Evolutionary conservation across 164 flowering plant species (phyloP).

Genomic region (Aristolochia fimbriata): DNA sequence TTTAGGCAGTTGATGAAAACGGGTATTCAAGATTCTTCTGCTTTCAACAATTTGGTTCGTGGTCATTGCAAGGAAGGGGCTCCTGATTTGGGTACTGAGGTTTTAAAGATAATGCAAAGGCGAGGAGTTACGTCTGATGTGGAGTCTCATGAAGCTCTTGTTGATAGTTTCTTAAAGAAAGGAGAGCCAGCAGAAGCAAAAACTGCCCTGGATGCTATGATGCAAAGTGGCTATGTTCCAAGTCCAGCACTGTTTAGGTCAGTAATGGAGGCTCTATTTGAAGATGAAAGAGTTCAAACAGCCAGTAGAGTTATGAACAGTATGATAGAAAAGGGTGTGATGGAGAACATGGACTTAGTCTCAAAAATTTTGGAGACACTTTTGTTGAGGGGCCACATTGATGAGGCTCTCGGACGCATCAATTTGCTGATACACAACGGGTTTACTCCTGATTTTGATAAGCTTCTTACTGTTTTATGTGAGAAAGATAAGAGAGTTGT

Average conservation of each 20-base stretch:
- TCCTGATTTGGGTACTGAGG: conserved; percentile 62
- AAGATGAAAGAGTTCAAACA: conserved; percentile 76
- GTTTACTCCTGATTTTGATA: conserved; percentile 45
- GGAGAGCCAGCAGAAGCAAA: conserved; percentile 86
- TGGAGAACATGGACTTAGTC: conserved; percentile 76
- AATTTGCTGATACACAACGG: conserved; percentile 50
- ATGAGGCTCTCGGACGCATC: conserved; percentile 85
- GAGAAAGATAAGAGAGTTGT: conserved; percentile 79
- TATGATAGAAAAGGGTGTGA: conserved; percentile 90
- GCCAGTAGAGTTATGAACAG: conserved; percentile 85
- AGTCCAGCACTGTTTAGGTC: conserved; percentile 49
- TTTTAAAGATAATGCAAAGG: conserved; percentile 72
- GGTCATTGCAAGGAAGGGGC: conserved; percentile 74
- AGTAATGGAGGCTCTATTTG: conserved; percentile 59
- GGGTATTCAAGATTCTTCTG: conserved; percentile 59
- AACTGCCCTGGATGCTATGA: conserved; percentile 60
- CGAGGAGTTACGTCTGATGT: conserved; percentile 45
- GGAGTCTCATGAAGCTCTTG: conserved; percentile 38
- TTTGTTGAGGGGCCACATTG: conserved; percentile 88
- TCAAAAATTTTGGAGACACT: conserved; percentile 84
- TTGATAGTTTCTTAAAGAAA: conserved; percentile 58
- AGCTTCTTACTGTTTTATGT: conserved; percentile 48
- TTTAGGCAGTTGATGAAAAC: conserved; percentile 73
- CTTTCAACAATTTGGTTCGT: conserved; percentile 61
- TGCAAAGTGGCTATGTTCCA: conserved; percentile 62